Conservation (phyloP, 1,139 yeast genomes). For the Lodderomyces metapsilosis region DNA sequence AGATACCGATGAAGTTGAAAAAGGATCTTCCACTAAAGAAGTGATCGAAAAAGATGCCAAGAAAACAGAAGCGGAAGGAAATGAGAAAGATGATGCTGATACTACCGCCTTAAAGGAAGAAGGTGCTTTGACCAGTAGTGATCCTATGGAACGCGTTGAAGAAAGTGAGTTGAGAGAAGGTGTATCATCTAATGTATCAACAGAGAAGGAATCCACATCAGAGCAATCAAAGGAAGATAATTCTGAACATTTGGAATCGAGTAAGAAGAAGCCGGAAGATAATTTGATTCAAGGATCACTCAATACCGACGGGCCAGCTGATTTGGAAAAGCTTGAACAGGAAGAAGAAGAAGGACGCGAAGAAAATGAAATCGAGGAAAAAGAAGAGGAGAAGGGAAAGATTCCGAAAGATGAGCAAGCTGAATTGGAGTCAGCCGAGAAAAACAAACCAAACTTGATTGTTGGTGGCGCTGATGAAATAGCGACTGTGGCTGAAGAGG, state of each 20-base stretch:
- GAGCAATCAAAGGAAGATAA: conserved; percentile 8
- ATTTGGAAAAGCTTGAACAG: conserved; percentile 6
- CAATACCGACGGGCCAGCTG: conserved; percentile 7
- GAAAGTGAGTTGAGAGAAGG: conserved; percentile 11
- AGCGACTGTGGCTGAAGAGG: conserved; percentile 8
- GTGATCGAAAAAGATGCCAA: conserved; percentile 11
- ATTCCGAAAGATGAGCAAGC: conserved; percentile 12
- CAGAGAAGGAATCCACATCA: conserved; percentile 3
- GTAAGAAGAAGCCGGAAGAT: background rate
- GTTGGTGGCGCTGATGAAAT: conserved; percentile 4
- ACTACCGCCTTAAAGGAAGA: conserved; percentile 38
- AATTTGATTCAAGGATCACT: conserved; percentile 2
- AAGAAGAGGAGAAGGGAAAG: conserved; percentile 10
- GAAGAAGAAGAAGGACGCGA: conserved; percentile 6
- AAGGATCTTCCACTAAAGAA: conserved; percentile 6
- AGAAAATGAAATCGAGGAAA: conserved; percentile 6
- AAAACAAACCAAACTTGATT: conserved; percentile 7
- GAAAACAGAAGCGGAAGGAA: conserved; percentile 6
- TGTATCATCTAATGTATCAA: conserved; percentile 6
- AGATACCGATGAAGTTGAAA: background rate
- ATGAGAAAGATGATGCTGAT: conserved; percentile 46
- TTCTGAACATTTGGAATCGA: conserved; percentile 3
- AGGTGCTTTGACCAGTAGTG: conserved; percentile 48
- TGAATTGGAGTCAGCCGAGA: conserved; percentile 7
- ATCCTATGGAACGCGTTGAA: conserved; percentile 34